Evolutionary conservation across 2,329 filamentous ascomycete species (phyloP).

Genomic region (Botrytis cinerea): DNA sequence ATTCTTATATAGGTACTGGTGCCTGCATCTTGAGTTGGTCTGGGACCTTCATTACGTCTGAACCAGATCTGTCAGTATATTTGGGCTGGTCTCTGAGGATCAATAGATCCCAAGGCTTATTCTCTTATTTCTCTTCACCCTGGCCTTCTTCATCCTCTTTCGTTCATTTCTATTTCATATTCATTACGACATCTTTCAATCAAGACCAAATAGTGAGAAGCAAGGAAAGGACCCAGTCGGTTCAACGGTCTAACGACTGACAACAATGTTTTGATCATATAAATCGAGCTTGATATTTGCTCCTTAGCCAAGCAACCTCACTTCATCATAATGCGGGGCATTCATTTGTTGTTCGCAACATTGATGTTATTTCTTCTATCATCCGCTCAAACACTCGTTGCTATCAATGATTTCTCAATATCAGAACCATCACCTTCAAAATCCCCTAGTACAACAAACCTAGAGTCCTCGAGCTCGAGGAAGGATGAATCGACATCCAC

Average conservation of each 20-base stretch:
- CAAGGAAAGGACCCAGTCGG: conserved; percentile 20
- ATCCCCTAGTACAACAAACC: not conserved
- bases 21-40: conserved; percentile 15
- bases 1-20: conserved; percentile 23
- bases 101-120: conserved; percentile 54
- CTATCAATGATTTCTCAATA: conserved; percentile 14
- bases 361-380: conserved; percentile 23
- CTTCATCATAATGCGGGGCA: conserved; percentile 27
- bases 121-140: conserved; percentile 47
- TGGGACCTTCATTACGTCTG: conserved; percentile 19
- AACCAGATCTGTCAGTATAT: conserved; percentile 14
- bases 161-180: conserved; percentile 38
- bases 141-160: conserved; percentile 43
- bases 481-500: conserved; percentile 24
- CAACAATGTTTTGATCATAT: conserved; percentile 22
- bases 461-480: conserved; percentile 9
- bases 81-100: conserved; percentile 21
- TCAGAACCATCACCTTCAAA: conserved; percentile 6
- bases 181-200: conserved; percentile 37
- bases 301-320: conserved; percentile 18
- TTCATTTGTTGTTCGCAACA: conserved; percentile 23
- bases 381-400: conserved; percentile 22
- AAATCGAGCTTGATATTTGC: conserved; percentile 20
- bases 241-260: conserved; percentile 18
- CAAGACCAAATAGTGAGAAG: conserved; percentile 25